phyloP scores from a whole-genome alignment of 2,329 filamentous ascomycete species.

The Xylariaceae sp. region DNA sequence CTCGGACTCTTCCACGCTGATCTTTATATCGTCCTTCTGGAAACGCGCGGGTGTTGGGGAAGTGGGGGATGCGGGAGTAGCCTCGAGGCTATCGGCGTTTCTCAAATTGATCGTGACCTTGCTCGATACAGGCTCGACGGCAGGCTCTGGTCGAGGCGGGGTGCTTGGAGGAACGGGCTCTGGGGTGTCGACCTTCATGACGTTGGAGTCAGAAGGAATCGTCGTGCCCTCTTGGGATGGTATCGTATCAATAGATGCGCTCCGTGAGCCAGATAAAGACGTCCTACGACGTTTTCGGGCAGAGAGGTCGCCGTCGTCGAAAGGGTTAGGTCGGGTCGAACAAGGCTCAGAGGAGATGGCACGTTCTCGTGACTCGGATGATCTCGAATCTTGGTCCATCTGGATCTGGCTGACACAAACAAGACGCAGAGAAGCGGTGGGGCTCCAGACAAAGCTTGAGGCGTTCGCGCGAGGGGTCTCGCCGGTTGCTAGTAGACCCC shows the following conservation, averaged over 20 bases:
- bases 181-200: slow-evolving; percentile 46
- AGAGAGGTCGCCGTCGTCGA: slow-evolving; percentile 59
- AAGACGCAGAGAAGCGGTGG: slow-evolving; percentile 44
- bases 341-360: slow-evolving; percentile 64
- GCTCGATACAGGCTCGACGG: slow-evolving; percentile 53
- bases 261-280: slow-evolving; percentile 58
- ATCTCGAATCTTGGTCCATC: slow-evolving; percentile 57
- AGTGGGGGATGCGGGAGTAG: slow-evolving; percentile 46
- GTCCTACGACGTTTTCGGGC: slow-evolving; percentile 66
- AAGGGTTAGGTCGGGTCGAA: slow-evolving; percentile 66
- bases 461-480: slow-evolving; percentile 57
- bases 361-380: slow-evolving; percentile 58
- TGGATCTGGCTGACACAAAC: slow-evolving; percentile 53
- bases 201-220: slow-evolving; percentile 39
- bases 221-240: slow-evolving; percentile 35
- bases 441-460: slow-evolving; percentile 48
- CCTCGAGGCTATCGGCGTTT: slow-evolving; percentile 45
- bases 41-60: slow-evolving; percentile 42
- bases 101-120: slow-evolving; percentile 64
- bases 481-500: slow-evolving; percentile 48
- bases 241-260: slow-evolving; percentile 52
- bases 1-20: slow-evolving; percentile 52
- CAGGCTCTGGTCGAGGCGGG: slow-evolving; percentile 39
- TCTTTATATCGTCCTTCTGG: slow-evolving; percentile 40
- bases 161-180: slow-evolving; percentile 47